These are phyloP conservation scores for Starmerella davenportii DNA, from an alignment of 805 yeast species.

Conservation along the genomic window DNA sequence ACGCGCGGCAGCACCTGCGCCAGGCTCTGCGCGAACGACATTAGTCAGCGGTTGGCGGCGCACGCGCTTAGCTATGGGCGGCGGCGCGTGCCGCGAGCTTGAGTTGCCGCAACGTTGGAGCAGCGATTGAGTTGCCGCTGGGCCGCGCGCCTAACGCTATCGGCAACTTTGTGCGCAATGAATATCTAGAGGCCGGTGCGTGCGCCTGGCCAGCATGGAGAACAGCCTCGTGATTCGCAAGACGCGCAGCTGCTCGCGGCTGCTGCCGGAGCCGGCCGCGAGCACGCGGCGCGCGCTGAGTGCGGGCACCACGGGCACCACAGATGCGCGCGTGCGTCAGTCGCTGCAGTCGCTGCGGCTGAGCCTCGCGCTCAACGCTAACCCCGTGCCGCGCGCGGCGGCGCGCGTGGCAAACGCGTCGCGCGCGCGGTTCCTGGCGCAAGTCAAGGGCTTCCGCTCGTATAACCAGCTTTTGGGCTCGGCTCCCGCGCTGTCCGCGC, in stretches of 20 bases:
- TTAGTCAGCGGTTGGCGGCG: background rate
- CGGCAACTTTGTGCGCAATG: no score
- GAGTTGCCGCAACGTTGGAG: no score
- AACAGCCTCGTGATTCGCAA: background rate
- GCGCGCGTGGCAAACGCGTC: background rate
- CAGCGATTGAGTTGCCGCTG: no score
- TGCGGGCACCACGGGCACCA: no score
- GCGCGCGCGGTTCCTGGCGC: background rate
- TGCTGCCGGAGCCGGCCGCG: background rate
- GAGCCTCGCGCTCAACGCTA: background rate
- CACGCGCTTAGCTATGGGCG: background rate
- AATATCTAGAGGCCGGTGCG: no score
- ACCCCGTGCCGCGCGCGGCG: background rate
- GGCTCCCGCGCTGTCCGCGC: background rate
- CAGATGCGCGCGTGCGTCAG: no score
- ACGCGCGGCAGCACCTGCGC: conserved; percentile 6
- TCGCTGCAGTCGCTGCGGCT: background rate
- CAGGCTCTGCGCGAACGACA: conserved; percentile 14
- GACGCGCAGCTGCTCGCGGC: background rate
- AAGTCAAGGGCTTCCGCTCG: conserved; percentile 8
- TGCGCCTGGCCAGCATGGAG: no score
- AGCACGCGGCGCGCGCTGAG: no score
- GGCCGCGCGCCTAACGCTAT: no score
- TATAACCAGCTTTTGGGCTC: conserved; percentile 1
- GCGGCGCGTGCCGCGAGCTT: no score